Base-by-base conservation (phyloP, 495 filamentous ascomycete species). In the Friedmanniomyces endolithicus region DNA sequence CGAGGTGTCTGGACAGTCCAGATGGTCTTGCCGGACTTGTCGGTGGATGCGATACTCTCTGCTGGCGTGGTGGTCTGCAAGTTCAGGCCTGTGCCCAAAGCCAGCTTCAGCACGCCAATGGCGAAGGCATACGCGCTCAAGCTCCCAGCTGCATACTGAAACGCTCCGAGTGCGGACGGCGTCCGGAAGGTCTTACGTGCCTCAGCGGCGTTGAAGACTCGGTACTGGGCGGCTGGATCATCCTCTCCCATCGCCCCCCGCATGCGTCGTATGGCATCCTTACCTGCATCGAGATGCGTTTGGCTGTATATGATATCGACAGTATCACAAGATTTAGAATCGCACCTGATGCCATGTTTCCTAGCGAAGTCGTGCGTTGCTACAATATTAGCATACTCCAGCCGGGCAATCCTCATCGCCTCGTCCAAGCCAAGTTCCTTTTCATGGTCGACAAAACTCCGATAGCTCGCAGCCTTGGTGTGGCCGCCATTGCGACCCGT, bases 401-500 rank as follows among this genome's bases (percentile, higher is more conserved):
- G 68, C 14, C 71, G 64, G 9, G 74, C 78, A 55, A 83, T 82
- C 53, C 75, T 72, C 6, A 67, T 61, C 4, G 81, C 81, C 44
- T 70, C 69, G 0, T 59, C 62, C 1, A 63, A 60, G 31, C 74
- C 74, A 6, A 74, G 54, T 2, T 64, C 55, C 12, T 63, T 31
- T 12, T 63, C 58, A 63, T 81, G 69, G 29, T 69, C 61, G 17
- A 71, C 57, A 48, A 82, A 81, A 14, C 71, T 68, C 9, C 74
- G 75, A 60, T 83, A 83, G n/a, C 74, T 75, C 2, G 78, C 78
- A 17, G 74, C 75, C 66, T 83, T 83, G 9, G 80, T 83, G 63
- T 83, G 79, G 17, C 79, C 81, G n/a, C 79, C 80, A 62, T 83
- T 83, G 23, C 80, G 65, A 17, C 80, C 80, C 0, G 80, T 82